Evolutionary conservation across 1,284 basidiomycete species (phyloP).

Genomic region (Rhodofomes roseus): DNA sequence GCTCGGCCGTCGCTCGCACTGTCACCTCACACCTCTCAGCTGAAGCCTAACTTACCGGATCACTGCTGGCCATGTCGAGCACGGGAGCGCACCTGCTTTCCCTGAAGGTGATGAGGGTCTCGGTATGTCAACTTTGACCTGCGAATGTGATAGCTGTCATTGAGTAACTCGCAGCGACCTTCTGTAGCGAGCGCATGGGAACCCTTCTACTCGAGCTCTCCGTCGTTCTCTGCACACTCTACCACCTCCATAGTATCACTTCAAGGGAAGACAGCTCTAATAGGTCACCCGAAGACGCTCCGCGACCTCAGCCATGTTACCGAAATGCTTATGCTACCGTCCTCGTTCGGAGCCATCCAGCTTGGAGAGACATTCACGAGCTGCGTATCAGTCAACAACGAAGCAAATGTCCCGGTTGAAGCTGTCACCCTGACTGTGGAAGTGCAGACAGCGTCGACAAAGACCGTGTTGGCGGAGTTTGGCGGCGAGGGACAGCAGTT

Average conservation of each 20-base stretch:
- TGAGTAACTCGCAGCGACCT: no score
- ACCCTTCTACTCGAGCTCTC: conserved; percentile 80
- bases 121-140: conserved; percentile 46
- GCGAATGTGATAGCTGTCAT: no score
- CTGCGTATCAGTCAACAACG: conserved; percentile 77
- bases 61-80: background rate
- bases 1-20: no score
- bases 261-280: conserved; percentile 64
- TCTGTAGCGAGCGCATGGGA: conserved; percentile 71
- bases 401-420: conserved; percentile 56
- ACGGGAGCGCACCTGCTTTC: conserved; percentile 53
- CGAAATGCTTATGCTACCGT: conserved; percentile 69
- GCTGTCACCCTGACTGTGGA: conserved; percentile 62
- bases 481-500: conserved; percentile 49
- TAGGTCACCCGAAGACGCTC: conserved; percentile 74
- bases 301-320: conserved; percentile 71
- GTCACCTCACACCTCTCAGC: no score
- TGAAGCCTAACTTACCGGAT: no score
- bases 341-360: conserved; percentile 76
- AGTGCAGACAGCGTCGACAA: conserved; percentile 73
- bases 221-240: conserved; percentile 73
- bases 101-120: conserved; percentile 78
- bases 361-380: conserved; percentile 80
- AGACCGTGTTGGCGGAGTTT: conserved; percentile 57
- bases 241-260: conserved; percentile 74